These are phyloP conservation scores for Acanthamoeba lenticulata DNA, from an alignment of 208 protist genomes.

Conservation along the genomic window DNA sequence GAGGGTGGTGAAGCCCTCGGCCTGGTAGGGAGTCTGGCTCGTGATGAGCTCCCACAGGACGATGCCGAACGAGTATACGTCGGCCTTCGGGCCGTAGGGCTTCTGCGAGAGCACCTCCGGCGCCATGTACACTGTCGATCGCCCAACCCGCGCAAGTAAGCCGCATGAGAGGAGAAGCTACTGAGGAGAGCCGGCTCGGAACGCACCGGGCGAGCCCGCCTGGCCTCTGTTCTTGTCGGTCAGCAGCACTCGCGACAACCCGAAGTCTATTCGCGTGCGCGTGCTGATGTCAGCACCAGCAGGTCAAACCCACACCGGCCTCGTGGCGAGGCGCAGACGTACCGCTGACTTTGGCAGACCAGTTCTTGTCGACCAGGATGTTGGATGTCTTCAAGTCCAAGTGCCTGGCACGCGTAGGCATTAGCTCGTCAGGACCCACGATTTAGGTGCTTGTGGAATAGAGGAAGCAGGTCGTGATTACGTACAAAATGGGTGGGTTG, in stretches of 20 bases:
- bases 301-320: too few species aligned
- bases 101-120: slow-evolving; percentile 58
- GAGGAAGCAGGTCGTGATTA: neutral
- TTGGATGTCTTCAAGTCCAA: slow-evolving; percentile 61
- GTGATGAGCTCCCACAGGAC: slow-evolving; percentile 65
- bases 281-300: neutral
- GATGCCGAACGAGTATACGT: slow-evolving; percentile 66
- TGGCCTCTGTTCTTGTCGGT: slow-evolving; percentile 51
- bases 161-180: neutral
- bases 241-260: slow-evolving; percentile 12
- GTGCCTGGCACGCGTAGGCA: neutral
- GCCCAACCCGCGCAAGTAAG: neutral
- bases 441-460: neutral
- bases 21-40: slow-evolving; percentile 17
- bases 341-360: slow-evolving; percentile 55
- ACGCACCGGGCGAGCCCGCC: slow-evolving; percentile 51
- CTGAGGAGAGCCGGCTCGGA: neutral
- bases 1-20: slow-evolving; percentile 30
- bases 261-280: slow-evolving; percentile 21
- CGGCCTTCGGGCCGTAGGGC: slow-evolving; percentile 47
- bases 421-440: neutral
- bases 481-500: slow-evolving; percentile 62
- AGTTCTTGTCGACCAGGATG: slow-evolving; percentile 62
- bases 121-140: slow-evolving; percentile 66
- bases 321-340: neutral